Evolutionary conservation across 169 alveolate genomes (phyloP), one percentile per base, ranked within the genome.

Genomic region (Plasmodium inui): DNA sequence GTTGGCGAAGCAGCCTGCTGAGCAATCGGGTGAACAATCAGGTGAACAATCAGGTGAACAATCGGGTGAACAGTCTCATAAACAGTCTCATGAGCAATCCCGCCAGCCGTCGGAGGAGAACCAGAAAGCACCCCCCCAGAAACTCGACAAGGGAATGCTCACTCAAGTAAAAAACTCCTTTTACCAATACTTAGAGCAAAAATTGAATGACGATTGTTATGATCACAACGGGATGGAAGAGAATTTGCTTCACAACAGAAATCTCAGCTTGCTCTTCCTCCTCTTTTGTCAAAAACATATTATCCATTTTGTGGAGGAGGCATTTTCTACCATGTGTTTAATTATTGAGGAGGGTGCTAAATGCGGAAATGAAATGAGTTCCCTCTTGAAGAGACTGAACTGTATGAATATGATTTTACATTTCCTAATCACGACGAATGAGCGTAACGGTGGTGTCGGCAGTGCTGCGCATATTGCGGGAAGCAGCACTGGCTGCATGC

Each of bases 261-360:
- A 57, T 7, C 34, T 61, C 22, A 37, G 80, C n/a, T 67, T 28
- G 9, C 50, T 79, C n/a, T 89, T 55, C 82, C 32, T 44, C 1
- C 82, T 89, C n/a, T 50, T 89, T 5, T 89, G 94, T 67, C 67
- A 39, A 41, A 89, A 89, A 9, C 90, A 89, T 61, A 44, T 78
- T 14, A 89, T 89, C 30, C 17, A 79, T 67, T 28, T 89, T 4
- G 70, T 89, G 44, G 90, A 89, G 55, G 90, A 89, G 6, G 12
- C 79, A 12, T 89, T 55, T 30, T 67, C 39, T n/a, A 28, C 34
- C 30, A 78, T 78, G 50, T 41, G 50, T 39, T 50, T 79, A 9
- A 34, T 37, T 17, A 6, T 61, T 0, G 30, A 28, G 39, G 32
- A 70, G 32, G 39, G 26, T 39, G 85, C 53, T 17, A 44, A 74